These are phyloP conservation scores for Schizonepeta tenuifolia DNA, from an alignment of 257 asterid species.

Conservation along the genomic window DNA sequence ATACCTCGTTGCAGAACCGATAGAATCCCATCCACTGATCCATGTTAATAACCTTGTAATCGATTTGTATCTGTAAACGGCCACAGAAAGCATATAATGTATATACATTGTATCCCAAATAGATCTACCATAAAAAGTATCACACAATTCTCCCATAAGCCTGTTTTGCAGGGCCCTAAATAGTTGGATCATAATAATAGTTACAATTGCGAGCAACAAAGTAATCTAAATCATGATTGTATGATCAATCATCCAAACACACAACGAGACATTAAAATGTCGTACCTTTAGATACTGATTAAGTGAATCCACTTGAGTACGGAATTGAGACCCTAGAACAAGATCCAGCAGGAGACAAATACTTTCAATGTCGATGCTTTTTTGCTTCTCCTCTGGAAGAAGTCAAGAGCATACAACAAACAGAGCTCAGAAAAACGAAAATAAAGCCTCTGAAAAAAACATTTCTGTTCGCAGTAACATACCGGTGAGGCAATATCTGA, in stretches of 20 bases:
- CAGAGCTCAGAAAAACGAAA: not conserved
- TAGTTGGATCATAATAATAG: not conserved
- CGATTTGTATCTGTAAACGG: slow-evolving; percentile 65
- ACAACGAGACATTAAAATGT: slow-evolving; percentile 17
- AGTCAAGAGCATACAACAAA: slow-evolving; percentile 32
- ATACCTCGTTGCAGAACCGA: slow-evolving; percentile 86
- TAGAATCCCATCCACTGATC: slow-evolving; percentile 91
- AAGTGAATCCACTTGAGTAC: slow-evolving; percentile 66
- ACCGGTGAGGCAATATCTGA: slow-evolving; percentile 84
- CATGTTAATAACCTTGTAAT: slow-evolving; percentile 81
- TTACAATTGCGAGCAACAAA: not conserved
- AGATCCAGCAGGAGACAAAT: slow-evolving; percentile 72
- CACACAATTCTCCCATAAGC: not conserved
- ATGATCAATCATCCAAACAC: not conserved
- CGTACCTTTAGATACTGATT: slow-evolving; percentile 74
- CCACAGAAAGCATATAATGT: slow-evolving; percentile 15
- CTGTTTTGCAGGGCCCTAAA: not conserved
- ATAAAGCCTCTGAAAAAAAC: slow-evolving; percentile 6
- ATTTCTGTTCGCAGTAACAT: slow-evolving; percentile 24
- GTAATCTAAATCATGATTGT: not conserved
- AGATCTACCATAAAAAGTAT: not conserved
- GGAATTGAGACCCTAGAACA: slow-evolving; percentile 64
- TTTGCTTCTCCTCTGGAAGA: slow-evolving; percentile 79
- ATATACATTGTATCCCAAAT: not conserved
- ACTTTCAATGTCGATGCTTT: slow-evolving; percentile 75